A percentile compares a stretch with the other conserved stretches of the same genome.
Conservation (phyloP, 805 yeast genomes). For the Candida ulmi region DNA sequence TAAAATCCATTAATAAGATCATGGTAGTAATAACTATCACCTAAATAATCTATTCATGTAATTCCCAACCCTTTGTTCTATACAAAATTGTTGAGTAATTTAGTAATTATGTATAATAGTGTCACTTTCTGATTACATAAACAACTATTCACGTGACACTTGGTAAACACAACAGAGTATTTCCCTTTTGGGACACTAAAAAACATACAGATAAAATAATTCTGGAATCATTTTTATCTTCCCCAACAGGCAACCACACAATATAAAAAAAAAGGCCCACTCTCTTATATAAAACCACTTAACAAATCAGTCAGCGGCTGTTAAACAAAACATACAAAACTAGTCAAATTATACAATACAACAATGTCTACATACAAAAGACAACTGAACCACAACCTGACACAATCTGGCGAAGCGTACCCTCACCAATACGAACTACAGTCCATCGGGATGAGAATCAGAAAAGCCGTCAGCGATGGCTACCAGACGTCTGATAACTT, state of each 20-base stretch:
- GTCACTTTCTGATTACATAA: too few relatives aligned
- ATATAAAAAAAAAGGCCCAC: not conserved
- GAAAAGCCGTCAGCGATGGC: constrained; percentile 63
- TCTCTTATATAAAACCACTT: too few relatives aligned
- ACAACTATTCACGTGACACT: not conserved
- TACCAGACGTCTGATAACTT: constrained; percentile 29
- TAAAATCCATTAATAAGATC: too few relatives aligned
- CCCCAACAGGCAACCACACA: not conserved
- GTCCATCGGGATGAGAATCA: constrained; percentile 64
- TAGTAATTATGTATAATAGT: too few relatives aligned
- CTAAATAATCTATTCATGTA: too few relatives aligned
- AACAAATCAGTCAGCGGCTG: too few relatives aligned
- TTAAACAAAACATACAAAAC: too few relatives aligned
- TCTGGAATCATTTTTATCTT: not conserved
- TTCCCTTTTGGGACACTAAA: not conserved
- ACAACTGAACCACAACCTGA: constrained; percentile 25
- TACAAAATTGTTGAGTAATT: too few relatives aligned
- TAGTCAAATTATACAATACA: not conserved
- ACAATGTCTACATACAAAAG: constrained; percentile 30
- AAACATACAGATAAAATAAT: not conserved
- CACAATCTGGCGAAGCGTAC: constrained; percentile 25
- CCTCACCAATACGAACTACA: constrained; percentile 36
- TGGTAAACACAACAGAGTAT: not conserved
- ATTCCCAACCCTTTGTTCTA: too few relatives aligned
- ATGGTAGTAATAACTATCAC: too few relatives aligned